A percentile compares a stretch with the other conserved stretches of the same genome.
phyloP scores from a whole-genome alignment of 106 monocot species.

The Dendrobium officinale region DNA sequence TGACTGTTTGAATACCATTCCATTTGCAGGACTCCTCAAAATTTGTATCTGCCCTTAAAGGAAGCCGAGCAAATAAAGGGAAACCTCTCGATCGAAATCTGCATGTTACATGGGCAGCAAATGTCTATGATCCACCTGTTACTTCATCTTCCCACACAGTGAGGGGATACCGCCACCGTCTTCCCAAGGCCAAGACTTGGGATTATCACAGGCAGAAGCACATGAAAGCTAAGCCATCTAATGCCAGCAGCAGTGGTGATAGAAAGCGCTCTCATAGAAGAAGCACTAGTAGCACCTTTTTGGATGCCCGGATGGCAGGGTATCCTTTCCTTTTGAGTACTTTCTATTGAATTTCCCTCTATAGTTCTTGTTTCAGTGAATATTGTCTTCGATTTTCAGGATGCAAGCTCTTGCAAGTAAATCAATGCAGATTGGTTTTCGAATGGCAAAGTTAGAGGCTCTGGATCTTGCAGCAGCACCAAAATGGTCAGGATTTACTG shows the following conservation, averaged over 20 bases:
- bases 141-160: slow-evolving; percentile 50
- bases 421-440: background rate
- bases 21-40: slow-evolving; percentile 14
- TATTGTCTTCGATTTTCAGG: slow-evolving; percentile 1
- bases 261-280: slow-evolving; percentile 22
- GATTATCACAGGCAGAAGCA: slow-evolving; percentile 30
- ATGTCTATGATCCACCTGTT: slow-evolving; percentile 64
- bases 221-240: slow-evolving; percentile 26
- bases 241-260: slow-evolving; percentile 17
- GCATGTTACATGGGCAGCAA: slow-evolving; percentile 57
- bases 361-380: background rate
- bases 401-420: slow-evolving; percentile 1
- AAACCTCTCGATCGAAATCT: slow-evolving; percentile 4
- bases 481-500: background rate
- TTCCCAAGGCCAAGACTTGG: slow-evolving; percentile 22
- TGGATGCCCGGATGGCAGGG: slow-evolving; percentile 18
- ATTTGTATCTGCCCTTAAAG: slow-evolving; percentile 42
- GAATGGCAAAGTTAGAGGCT: background rate
- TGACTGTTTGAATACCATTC: background rate
- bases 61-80: slow-evolving; percentile 32
- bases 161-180: slow-evolving; percentile 14
- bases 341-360: background rate
- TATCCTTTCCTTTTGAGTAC: background rate
- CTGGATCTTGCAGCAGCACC: background rate
- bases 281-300: slow-evolving; percentile 8